Conservation (phyloP, 1,139 yeast species). For the Tardiomyces depauwii region DNA sequence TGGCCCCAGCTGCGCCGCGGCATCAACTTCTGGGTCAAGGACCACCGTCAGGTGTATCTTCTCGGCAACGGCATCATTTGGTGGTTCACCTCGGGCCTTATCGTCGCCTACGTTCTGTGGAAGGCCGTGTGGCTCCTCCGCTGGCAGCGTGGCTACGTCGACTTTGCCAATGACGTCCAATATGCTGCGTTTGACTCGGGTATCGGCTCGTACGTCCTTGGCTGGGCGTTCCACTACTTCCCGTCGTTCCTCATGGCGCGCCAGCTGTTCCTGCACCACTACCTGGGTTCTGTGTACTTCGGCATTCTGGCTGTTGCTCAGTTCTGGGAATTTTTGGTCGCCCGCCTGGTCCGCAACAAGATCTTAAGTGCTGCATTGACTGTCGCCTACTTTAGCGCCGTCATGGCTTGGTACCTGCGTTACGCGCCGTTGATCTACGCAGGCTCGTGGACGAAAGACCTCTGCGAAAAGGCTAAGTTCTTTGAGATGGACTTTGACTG, state of each 20-base stretch:
- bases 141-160: slow-evolving; percentile 52
- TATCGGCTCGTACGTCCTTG: slow-evolving; percentile 54
- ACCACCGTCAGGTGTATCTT: slow-evolving; percentile 69
- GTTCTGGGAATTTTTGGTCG: slow-evolving; percentile 56
- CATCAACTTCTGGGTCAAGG: slow-evolving; percentile 85
- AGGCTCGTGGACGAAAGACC: slow-evolving; percentile 61
- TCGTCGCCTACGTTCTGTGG: slow-evolving; percentile 45
- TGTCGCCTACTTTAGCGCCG: slow-evolving; percentile 36
- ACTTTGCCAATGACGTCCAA: slow-evolving; percentile 36
- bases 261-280: slow-evolving; percentile 88
- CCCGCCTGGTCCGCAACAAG: slow-evolving; percentile 32
- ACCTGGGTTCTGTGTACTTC: slow-evolving; percentile 83
- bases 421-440: slow-evolving; percentile 76
- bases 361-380: slow-evolving; percentile 33
- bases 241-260: slow-evolving; percentile 94
- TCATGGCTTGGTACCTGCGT: slow-evolving; percentile 45
- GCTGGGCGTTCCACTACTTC: slow-evolving; percentile 74
- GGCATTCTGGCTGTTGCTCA: slow-evolving; percentile 81
- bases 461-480: slow-evolving; percentile 53
- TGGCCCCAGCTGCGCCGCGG: slow-evolving; percentile 92
- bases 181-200: slow-evolving; percentile 65
- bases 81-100: slow-evolving; percentile 67
- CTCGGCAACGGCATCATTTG: slow-evolving; percentile 85
- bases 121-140: slow-evolving; percentile 45
- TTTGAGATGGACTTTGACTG: slow-evolving; percentile 78